phyloP scores from a whole-genome alignment of 345 rosid species.

The Eucalyptus pauciflora region DNA sequence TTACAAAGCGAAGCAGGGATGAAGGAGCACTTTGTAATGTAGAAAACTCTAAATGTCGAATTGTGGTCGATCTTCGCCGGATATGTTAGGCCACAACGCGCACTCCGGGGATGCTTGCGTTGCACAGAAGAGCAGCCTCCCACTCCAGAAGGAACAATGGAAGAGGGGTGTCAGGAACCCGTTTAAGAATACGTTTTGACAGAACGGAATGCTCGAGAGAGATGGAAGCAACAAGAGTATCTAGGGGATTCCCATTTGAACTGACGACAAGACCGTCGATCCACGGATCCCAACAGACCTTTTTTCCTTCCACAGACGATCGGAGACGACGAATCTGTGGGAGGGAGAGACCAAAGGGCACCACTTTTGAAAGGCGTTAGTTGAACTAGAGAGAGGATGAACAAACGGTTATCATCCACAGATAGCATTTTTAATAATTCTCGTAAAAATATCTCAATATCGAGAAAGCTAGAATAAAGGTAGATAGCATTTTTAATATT shows the following conservation, averaged over 20 bases:
- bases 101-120: not conserved
- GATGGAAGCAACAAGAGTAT: not conserved
- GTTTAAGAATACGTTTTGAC: not conserved
- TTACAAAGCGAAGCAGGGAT: not conserved
- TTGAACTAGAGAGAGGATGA: not conserved
- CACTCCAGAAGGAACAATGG: not conserved
- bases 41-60: not conserved
- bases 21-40: not conserved
- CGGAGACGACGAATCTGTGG: not conserved
- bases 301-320: slow-evolving; percentile 29
- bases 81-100: not conserved
- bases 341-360: not conserved
- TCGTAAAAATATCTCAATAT: no score
- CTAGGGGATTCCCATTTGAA: slow-evolving; percentile 72
- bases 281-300: slow-evolving; percentile 79
- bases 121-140: not conserved
- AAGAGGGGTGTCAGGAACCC: not conserved
- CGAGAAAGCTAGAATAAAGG: rapidly evolving
- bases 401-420: not conserved
- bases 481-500: no score
- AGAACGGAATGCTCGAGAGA: not conserved
- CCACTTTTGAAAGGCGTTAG: not conserved
- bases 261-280: slow-evolving; percentile 73
- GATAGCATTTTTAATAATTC: not conserved
- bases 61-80: not conserved